Evolutionary conservation across 495 filamentous ascomycete genomes (phyloP).

Genomic region (Sordaria brevicollis): DNA sequence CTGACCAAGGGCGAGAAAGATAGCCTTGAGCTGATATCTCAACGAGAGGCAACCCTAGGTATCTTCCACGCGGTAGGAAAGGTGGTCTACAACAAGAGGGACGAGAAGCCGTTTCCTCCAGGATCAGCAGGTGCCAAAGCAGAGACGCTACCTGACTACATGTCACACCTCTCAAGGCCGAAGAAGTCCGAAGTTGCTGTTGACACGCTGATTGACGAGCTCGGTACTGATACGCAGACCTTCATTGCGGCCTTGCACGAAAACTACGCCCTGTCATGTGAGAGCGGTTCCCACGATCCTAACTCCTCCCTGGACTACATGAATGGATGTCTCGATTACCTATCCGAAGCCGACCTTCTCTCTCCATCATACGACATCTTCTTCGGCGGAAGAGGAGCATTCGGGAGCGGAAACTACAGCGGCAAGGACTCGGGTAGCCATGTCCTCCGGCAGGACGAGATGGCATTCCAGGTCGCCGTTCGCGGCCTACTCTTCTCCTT

Average conservation of each 20-base stretch:
- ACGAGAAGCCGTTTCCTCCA: conserved; percentile 24
- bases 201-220: conserved; percentile 73
- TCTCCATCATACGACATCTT: conserved; percentile 48
- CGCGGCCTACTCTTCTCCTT: conserved; percentile 74
- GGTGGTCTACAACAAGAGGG: conserved; percentile 87
- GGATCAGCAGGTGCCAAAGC: conserved; percentile 24
- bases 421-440: conserved; percentile 52
- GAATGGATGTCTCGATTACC: conserved; percentile 62
- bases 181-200: conserved; percentile 60
- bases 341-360: conserved; percentile 83
- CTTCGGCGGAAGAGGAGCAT: conserved; percentile 34
- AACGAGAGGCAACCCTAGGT: conserved; percentile 75
- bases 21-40: conserved; percentile 62
- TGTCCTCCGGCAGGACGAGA: conserved; percentile 77
- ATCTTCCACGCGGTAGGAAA: conserved; percentile 96
- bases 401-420: conserved; percentile 28
- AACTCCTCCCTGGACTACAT: conserved; percentile 53
- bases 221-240: conserved; percentile 77
- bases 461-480: conserved; percentile 79
- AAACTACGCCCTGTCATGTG: conserved; percentile 82
- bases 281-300: conserved; percentile 34
- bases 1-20: conserved; percentile 64
- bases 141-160: conserved; percentile 47
- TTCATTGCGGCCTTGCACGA: conserved; percentile 92
- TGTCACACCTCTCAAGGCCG: conserved; percentile 49